These are phyloP conservation scores for Rhododendron griersonianum DNA, from an alignment of 148 eudicot species.

Conservation along the genomic window DNA sequence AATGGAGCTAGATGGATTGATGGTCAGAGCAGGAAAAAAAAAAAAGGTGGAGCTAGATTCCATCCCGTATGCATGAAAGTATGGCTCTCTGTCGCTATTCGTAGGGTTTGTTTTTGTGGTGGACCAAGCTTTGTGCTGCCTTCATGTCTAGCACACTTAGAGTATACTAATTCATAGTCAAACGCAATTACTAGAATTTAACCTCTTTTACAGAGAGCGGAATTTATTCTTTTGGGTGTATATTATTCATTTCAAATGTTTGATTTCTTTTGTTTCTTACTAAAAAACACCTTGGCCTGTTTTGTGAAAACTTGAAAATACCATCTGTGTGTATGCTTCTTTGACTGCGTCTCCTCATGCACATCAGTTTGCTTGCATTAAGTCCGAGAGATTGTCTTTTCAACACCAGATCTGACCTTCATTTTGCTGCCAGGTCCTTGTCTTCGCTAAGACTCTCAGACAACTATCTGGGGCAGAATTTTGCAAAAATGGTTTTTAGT, in stretches of 20 bases:
- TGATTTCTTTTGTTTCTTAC: not conserved
- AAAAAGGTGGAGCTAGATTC: not conserved
- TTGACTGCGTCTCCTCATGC: not conserved
- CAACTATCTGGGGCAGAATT: constrained; percentile 35
- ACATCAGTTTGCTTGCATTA: not conserved
- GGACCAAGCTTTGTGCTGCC: not conserved
- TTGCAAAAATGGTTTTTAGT: constrained; percentile 47
- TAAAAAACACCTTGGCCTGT: not conserved
- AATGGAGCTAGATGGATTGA: not conserved
- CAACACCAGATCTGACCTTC: constrained; percentile 5
- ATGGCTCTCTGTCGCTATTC: not conserved
- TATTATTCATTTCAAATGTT: not conserved
- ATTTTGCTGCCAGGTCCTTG: constrained; percentile 51
- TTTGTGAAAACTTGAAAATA: not conserved
- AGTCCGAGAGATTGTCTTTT: not conserved
- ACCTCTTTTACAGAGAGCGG: not conserved
- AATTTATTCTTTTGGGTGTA: not conserved
- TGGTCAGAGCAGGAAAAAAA: not conserved
- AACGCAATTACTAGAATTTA: not conserved
- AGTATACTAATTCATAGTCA: not conserved
- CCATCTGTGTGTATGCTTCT: not conserved
- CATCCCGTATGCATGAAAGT: not conserved
- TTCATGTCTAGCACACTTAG: not conserved
- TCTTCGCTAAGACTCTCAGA: constrained; percentile 58
- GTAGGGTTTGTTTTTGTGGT: not conserved